Conservation (phyloP, 1,139 yeast species). For the Scheffersomyces segobiensis region DNA sequence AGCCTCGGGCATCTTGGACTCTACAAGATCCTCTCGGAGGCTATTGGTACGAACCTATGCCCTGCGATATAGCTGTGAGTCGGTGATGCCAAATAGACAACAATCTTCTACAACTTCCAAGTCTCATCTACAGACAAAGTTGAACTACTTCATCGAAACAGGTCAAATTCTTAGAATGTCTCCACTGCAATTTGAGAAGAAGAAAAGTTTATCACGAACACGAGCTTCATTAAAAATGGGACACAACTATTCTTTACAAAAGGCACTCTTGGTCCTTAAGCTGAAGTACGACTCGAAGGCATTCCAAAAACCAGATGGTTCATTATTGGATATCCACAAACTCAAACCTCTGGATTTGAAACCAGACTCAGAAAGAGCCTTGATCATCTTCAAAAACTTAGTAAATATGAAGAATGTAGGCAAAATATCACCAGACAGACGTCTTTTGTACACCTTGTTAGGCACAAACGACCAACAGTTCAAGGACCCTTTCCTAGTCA, state of each 20-base stretch:
- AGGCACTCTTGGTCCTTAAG: conserved; percentile 23
- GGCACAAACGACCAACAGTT: conserved; percentile 60
- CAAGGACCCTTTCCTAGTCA: conserved; percentile 55
- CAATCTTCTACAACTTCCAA: background rate
- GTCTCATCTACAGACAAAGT: conserved; percentile 24
- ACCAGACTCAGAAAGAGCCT: conserved; percentile 20
- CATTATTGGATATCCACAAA: conserved; percentile 15
- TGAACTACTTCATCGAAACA: conserved; percentile 27
- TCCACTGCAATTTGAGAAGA: conserved; percentile 15
- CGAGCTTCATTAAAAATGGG: background rate
- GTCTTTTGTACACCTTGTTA: conserved; percentile 49
- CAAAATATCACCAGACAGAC: conserved; percentile 36
- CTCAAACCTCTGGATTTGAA: conserved; percentile 24
- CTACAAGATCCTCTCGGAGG: background rate
- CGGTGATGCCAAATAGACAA: background rate
- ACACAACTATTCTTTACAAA: conserved; percentile 18
- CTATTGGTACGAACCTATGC: background rate
- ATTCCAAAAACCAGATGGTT: conserved; percentile 22
- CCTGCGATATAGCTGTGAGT: background rate
- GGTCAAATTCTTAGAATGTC: conserved; percentile 25
- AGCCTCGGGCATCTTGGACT: background rate
- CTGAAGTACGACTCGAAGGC: conserved; percentile 21
- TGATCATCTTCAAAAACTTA: conserved; percentile 31
- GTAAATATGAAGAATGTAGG: conserved; percentile 23
- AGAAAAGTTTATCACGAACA: background rate